Conservation (phyloP, 257 asterid species). For the Solanum lycopersicoides region DNA sequence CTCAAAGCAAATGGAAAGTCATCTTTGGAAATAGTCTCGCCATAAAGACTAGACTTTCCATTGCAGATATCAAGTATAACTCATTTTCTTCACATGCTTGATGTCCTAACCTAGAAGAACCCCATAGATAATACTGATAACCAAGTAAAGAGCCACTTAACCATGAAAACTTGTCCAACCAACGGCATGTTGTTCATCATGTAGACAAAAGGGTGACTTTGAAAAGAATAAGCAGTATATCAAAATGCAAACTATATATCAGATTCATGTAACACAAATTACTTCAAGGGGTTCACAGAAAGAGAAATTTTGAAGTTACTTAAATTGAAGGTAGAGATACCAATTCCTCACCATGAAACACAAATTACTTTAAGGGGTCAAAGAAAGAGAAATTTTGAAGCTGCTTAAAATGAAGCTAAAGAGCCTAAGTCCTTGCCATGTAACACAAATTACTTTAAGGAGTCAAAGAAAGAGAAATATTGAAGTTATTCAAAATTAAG, state of each 20-base stretch:
- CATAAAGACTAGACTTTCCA: neutral
- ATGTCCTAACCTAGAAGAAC: neutral
- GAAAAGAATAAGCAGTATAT: neutral
- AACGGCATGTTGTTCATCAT: neutral
- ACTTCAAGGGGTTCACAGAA: neutral
- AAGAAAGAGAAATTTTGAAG: neutral
- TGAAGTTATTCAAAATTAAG: neutral
- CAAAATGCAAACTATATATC: neutral
- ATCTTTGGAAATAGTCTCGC: neutral
- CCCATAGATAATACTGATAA: neutral
- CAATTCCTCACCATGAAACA: neutral
- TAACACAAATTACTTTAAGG: neutral
- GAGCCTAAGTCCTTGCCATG: neutral
- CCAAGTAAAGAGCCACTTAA: neutral
- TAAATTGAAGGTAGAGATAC: neutral
- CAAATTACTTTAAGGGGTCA: neutral
- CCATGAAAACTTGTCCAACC: neutral
- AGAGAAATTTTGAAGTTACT: neutral
- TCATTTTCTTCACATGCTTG: neutral
- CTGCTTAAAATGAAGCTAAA: neutral
- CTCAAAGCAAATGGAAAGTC: neutral
- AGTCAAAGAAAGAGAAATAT: neutral
- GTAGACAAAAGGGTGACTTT: neutral
- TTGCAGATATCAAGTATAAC: neutral
- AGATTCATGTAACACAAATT: neutral